Percentiles rank a stretch among this genome's conserved stretches.
Conservation (phyloP, 768 basidiomycete genomes). For the Tricholoma sp. region DNA sequence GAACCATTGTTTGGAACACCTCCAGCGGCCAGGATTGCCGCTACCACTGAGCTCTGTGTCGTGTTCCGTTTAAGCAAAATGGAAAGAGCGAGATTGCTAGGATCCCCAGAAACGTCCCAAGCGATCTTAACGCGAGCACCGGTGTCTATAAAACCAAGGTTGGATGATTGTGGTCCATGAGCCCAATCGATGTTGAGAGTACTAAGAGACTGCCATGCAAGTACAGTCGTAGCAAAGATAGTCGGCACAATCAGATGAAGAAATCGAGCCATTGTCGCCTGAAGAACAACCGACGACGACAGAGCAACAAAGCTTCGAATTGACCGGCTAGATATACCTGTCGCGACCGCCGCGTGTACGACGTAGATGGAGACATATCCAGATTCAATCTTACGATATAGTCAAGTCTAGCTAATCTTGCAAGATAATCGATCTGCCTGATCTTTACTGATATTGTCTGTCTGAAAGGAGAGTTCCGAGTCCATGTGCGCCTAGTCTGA, state of each 20-base stretch:
- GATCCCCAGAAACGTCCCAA: not conserved
- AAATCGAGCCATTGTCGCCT: not conserved
- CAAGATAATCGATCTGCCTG: not conserved
- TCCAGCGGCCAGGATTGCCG: not conserved
- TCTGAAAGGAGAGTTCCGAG: not conserved
- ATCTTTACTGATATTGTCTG: not conserved
- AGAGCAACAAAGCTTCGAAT: not conserved
- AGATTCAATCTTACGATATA: no score
- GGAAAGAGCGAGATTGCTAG: not conserved
- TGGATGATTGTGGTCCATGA: not conserved
- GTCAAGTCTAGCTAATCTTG: not conserved
- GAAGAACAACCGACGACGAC: not conserved
- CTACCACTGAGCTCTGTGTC: not conserved
- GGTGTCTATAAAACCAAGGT: not conserved
- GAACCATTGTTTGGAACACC: not conserved
- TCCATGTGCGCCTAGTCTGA: not conserved
- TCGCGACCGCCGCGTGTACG: not conserved
- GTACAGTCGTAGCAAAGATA: not conserved
- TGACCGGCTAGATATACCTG: not conserved
- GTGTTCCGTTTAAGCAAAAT: not conserved
- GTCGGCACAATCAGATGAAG: not conserved
- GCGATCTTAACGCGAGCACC: not conserved
- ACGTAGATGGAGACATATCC: not conserved
- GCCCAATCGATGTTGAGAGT: not conserved
- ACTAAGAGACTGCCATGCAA: not conserved